Evolutionary conservation across 139 green algal genomes (phyloP).

Genomic region (Tetradesmus obliquus): DNA sequence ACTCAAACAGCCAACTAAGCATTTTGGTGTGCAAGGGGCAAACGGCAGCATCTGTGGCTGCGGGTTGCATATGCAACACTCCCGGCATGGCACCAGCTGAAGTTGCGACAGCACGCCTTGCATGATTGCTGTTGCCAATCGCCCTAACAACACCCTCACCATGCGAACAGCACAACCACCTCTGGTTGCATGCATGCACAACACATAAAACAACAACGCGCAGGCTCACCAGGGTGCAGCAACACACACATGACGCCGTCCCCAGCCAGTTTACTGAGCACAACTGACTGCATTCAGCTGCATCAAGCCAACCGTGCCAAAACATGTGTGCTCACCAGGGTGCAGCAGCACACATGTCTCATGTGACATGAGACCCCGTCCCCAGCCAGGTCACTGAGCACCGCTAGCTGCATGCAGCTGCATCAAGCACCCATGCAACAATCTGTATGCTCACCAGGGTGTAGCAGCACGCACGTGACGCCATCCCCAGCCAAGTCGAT

Average conservation of each 20-base stretch:
- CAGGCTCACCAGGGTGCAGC: not conserved
- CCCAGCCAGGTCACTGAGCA: no score
- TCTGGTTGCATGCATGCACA: not conserved
- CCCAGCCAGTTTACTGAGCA: constrained; percentile 31
- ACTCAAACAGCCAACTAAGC: no score
- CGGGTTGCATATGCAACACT: no score
- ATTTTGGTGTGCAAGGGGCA: no score
- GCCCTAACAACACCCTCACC: not conserved
- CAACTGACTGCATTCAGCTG: no score
- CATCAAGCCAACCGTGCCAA: no score
- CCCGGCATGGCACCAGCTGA: not conserved
- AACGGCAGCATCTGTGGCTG: no score
- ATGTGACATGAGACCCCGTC: no score
- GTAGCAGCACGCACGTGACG: constrained; percentile 68
- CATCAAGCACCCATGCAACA: no score
- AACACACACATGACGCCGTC: constrained; percentile 62
- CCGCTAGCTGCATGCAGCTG: no score
- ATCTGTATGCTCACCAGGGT: constrained; percentile 54
- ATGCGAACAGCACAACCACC: not conserved
- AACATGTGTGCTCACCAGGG: no score
- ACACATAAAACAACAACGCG: not conserved
- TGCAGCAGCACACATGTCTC: no score
- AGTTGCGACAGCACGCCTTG: not conserved
- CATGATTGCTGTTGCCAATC: not conserved
- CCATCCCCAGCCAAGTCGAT: constrained; percentile 67